Base-by-base conservation (phyloP, 495 filamentous ascomycete species). In the Tuber borchii region DNA sequence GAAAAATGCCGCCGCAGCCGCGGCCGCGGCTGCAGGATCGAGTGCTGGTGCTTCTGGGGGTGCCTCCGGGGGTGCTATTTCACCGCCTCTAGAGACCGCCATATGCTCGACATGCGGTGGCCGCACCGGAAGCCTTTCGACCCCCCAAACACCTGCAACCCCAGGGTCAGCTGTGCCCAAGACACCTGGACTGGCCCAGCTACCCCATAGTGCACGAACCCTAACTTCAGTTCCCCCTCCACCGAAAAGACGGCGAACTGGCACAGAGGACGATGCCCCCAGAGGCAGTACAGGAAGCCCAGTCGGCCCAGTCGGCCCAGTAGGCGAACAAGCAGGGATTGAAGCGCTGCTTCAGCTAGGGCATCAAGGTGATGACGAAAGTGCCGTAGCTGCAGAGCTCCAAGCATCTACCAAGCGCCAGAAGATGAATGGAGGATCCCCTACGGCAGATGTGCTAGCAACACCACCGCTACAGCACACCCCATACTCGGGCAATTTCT, bases 301-400 rank as follows among this genome's bases (percentile, higher is more conserved):
- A 26, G 70, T 74, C 31, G 48, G 72, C 22, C 70, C 73, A 26
- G 70, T 74, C 31, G 48, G 73, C 56, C 77, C 71, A 22, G 44
- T 71, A 42, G 77, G 61, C 20, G 79, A 81, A 26, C 76, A 75
- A 8, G 77, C 78, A 6, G 81, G 81, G 17, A 78, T 83, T 37
- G 81, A 83, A 74, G 81, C 81, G 1, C 73, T 83, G 44, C 81
- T 83, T 37, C 81, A 83, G 40, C 76, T 83, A 4, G 81, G 81
- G 8, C 56, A 79, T 45, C 75, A 73, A 9, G 77, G 75, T 44
- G 74, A 79, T 31, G 75, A 82, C 0, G 81, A 83, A 46, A 76
- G 74, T 42, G 34, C 70, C n/a, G 56, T 69, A 2, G 44, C 61
- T n/a, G 34, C 81, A 22, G 77, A 77, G 2, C 70, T 74, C 34